Conservation (phyloP, 352 stramenopile species). For the Pythium monospermum region DNA sequence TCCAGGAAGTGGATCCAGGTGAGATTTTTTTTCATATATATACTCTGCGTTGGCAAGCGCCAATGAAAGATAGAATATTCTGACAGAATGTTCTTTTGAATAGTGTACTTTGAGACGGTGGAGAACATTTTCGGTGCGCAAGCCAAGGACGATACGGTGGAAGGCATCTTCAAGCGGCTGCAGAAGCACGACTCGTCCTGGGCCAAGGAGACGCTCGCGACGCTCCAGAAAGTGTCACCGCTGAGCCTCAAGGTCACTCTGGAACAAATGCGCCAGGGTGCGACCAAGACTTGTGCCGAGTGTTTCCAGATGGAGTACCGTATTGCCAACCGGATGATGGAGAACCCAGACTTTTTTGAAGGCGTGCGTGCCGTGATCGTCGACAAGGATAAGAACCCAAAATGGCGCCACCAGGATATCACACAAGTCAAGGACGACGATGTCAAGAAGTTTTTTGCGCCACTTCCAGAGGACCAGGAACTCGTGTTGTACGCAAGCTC, state of each 20-base stretch:
- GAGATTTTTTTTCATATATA: conserved; percentile 20
- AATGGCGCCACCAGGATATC: conserved; percentile 79
- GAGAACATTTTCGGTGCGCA: conserved; percentile 71
- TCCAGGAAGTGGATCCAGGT: conserved; percentile 70
- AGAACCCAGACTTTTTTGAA: conserved; percentile 95
- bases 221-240: conserved; percentile 88
- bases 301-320: conserved; percentile 95
- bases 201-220: conserved; percentile 71
- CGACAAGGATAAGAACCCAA: conserved; percentile 93
- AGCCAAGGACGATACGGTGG: conserved; percentile 67
- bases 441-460: conserved; percentile 81
- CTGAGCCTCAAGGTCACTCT: conserved; percentile 94
- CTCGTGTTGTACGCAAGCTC: conserved; percentile 59
- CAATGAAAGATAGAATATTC: too few relatives aligned
- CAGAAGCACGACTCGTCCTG: conserved; percentile 68
- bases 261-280: conserved; percentile 90
- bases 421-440: conserved; percentile 55
- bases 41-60: conserved; percentile 27
- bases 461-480: conserved; percentile 68
- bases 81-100: neutral
- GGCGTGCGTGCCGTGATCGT: conserved; percentile 94
- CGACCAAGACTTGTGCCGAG: conserved; percentile 77
- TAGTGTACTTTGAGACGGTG: conserved; percentile 69
- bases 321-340: conserved; percentile 78
- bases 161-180: conserved; percentile 66